A percentile compares a stretch with the other conserved stretches of the same genome.
phyloP scores from a whole-genome alignment of 108 stramenopile genomes.

The Cyclotella cryptica region DNA sequence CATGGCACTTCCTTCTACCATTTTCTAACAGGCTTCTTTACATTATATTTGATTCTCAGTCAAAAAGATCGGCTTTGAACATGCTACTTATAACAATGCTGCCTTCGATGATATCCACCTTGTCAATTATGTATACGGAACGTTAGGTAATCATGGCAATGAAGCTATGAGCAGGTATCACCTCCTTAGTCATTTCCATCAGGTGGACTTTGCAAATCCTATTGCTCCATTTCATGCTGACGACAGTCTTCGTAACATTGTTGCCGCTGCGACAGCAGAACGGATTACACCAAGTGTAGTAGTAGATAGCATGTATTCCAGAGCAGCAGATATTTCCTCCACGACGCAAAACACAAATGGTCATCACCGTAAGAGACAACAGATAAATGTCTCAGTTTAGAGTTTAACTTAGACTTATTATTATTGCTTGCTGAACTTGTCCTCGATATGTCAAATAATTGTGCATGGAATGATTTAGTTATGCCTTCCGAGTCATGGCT shows the following conservation, averaged over 20 bases:
- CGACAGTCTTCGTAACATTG: conserved; percentile 11
- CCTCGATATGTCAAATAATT: no score
- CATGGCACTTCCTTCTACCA: not conserved
- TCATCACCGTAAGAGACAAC: no score
- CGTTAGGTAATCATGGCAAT: conserved; percentile 17
- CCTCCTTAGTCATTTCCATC: conserved; percentile 37
- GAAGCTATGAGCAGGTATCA: conserved; percentile 22
- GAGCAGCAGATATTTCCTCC: no score
- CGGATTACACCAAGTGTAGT: no score
- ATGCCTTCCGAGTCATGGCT: no score
- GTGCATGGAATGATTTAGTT: no score
- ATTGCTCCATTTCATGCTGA: conserved; percentile 36
- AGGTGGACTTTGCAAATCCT: conserved; percentile 26
- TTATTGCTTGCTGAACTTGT: no score
- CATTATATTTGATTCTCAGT: not conserved
- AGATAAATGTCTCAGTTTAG: no score
- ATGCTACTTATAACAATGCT: conserved; percentile 15
- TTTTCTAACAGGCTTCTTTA: not conserved
- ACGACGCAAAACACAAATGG: no score
- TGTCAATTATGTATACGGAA: conserved; percentile 30
- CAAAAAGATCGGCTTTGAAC: conserved; percentile 39
- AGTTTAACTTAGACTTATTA: no score
- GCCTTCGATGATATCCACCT: conserved; percentile 37
- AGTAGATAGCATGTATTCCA: no score
- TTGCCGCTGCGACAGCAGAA: not conserved